Evolutionary conservation across 345 rosid species (phyloP), one percentile per base, ranked within the genome.

Genomic region (Arabidopsis suecica): DNA sequence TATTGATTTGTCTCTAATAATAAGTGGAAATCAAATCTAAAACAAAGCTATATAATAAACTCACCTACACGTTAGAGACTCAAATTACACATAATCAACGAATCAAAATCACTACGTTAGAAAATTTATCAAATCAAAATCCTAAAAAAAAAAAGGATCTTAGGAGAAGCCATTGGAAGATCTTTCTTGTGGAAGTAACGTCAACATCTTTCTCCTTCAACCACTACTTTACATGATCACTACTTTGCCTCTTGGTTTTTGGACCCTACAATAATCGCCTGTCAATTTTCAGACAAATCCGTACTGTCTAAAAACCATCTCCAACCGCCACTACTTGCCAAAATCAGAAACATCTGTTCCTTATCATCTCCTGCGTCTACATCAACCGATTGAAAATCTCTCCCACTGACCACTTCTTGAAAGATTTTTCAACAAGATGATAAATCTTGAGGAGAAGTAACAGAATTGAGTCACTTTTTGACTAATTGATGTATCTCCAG

Each of bases 321-420:
- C 55, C 62, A 77, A 71, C 80, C 72, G 67, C 80, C 80, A 77
- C 80, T 77, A 48, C 23, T 65, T 64, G 54, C 80, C 75, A 69
- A 69, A 37, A 20, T 8, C 13, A 53, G 70, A 76, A 69, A 70
- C 71, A 55, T 70, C 65, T 76, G 71, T 45, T 71, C 51, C 76
- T 63, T 55, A 63, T 70, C 71, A 77, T 37, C 61, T 44, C 72
- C 76, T 65, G 56, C 76, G 68, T 77, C 80, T 71, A 57, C 80
- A 71, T 77, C 76, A 77, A 70, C 49, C 8, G 2, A 5, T 59
- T 9, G 51, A 42, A 32, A 61, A 28, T 4, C 32, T 76, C 70
- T 61, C 30, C 50, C 69, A 76, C 75, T 76, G 65, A 69, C 74
- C 69, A 11, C 69, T 54, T 69, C 57, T 69, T 42, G 50, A 61